Evolutionary conservation across 257 asterid species (phyloP), one percentile per base, ranked within the genome.

Genomic region (Capsicum pubescens): DNA sequence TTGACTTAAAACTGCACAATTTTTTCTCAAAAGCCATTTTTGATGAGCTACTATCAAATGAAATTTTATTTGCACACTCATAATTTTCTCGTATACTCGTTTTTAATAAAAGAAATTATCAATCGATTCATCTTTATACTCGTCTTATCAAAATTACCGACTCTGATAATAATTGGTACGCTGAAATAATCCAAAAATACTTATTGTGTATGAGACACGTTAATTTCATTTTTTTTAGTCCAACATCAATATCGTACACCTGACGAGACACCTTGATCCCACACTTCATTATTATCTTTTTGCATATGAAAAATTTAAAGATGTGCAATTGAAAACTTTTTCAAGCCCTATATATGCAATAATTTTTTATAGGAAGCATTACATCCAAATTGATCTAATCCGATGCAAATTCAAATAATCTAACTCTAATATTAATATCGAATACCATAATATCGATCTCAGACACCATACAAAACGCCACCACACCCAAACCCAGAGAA

Each of bases 91-190:
- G 6, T 3, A 2, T n/a, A 8, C n/a, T 19, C 12, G 4, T 59
- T 5, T n/a, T 10, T 16, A 1, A 4, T 9, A 60, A 60, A 36
- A 8, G 8, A 39, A 68, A 1, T 15, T 15, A 68, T 0, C 15
- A 68, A 16, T 8, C 2, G 0, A 0, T 2, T 0, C 8, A 15
- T 16, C 8, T 68, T 39, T 32, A 15, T 39, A 15, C 0, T 8
- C 2, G 3, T 39, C 26, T 68, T 1, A 44, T 4, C 32, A 1
- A 68, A 63, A 36, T 68, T 16, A 68, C 16, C 10, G 0, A 15
- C 0, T 39, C 7, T 68, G 7, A 68, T 68, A 68, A 8, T 4
- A 0, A 0, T 39, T 39, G 8, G 2, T 26, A 26, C 1, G 32
- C 1, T 26, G 32, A 26, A 26, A 26, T 26, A 26, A 26, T 26